These are phyloP conservation scores for Gynochthodes officinalis DNA, from an alignment of 257 asterid species.

Conservation along the genomic window DNA sequence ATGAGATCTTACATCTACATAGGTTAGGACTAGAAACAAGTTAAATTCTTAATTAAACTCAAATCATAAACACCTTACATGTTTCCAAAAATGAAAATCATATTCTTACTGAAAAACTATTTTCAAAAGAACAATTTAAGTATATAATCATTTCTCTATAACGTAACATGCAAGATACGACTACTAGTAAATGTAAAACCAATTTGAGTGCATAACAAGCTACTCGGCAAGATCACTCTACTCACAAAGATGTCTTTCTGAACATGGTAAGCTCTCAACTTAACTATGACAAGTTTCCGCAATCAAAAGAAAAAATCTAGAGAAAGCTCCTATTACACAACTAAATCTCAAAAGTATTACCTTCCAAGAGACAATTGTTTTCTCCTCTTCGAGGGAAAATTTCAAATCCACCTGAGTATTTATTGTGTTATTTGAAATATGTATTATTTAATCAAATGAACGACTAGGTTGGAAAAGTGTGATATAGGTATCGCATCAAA, in stretches of 20 bases:
- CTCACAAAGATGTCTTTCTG: background rate
- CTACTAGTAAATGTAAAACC: background rate
- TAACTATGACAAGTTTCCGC: background rate
- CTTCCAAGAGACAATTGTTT: slow-evolving; percentile 71
- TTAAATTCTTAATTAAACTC: background rate
- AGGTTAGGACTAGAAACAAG: no score
- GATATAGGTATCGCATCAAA: slow-evolving; percentile 56
- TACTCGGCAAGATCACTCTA: background rate
- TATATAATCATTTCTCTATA: background rate
- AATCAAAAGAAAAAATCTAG: background rate
- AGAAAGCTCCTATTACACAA: background rate
- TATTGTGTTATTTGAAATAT: slow-evolving; percentile 14
- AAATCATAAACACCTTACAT: background rate
- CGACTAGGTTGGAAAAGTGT: background rate
- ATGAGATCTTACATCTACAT: no score
- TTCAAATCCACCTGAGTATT: slow-evolving; percentile 72
- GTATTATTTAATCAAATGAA: background rate
- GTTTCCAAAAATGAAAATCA: background rate
- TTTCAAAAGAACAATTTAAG: background rate
- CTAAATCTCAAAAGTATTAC: slow-evolving; percentile 32
- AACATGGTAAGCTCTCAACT: background rate
- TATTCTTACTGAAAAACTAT: background rate
- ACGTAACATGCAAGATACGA: background rate
- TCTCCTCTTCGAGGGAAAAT: slow-evolving; percentile 77
- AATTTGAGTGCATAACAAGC: background rate